phyloP scores from a whole-genome alignment of 768 basidiomycete species.

The Amanita thiersii region DNA sequence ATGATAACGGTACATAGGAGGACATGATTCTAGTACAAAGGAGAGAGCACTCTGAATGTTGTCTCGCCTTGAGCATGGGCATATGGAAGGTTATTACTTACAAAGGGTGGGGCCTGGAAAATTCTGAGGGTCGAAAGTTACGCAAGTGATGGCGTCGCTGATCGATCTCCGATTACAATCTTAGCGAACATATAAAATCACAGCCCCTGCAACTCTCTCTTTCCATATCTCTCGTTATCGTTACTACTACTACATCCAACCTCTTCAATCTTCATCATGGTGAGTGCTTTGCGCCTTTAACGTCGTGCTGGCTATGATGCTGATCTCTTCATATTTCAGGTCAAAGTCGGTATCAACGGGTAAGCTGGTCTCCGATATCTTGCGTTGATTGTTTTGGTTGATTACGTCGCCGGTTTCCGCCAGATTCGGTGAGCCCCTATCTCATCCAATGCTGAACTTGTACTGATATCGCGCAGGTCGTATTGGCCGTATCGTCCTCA shows the following conservation, averaged over 20 bases:
- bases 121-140: too few relatives aligned
- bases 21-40: too few relatives aligned
- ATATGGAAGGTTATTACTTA: too few relatives aligned
- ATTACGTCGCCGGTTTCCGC: slow-evolving; percentile 10
- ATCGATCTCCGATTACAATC: too few relatives aligned
- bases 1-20: too few relatives aligned
- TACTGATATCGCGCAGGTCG: slow-evolving; percentile 55
- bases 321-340: slow-evolving; percentile 20
- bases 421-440: slow-evolving; percentile 63
- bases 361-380: slow-evolving; percentile 29
- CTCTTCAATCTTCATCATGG: slow-evolving; percentile 12
- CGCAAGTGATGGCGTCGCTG: too few relatives aligned
- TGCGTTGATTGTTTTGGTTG: not conserved
- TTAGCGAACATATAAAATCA: too few relatives aligned
- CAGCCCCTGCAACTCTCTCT: too few relatives aligned
- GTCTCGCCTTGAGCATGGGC: too few relatives aligned
- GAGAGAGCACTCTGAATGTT: too few relatives aligned
- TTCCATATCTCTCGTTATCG: too few relatives aligned
- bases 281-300: slow-evolving; percentile 10
- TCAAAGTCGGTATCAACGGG: slow-evolving; percentile 98
- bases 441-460: not conserved
- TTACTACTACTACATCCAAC: slow-evolving; percentile 4
- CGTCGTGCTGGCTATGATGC: not conserved
- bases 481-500: slow-evolving; percentile 97
- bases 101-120: too few relatives aligned